These are phyloP conservation scores for Halophytophthora polymorphica DNA, from an alignment of 352 stramenopile genomes.

Conservation along the genomic window DNA sequence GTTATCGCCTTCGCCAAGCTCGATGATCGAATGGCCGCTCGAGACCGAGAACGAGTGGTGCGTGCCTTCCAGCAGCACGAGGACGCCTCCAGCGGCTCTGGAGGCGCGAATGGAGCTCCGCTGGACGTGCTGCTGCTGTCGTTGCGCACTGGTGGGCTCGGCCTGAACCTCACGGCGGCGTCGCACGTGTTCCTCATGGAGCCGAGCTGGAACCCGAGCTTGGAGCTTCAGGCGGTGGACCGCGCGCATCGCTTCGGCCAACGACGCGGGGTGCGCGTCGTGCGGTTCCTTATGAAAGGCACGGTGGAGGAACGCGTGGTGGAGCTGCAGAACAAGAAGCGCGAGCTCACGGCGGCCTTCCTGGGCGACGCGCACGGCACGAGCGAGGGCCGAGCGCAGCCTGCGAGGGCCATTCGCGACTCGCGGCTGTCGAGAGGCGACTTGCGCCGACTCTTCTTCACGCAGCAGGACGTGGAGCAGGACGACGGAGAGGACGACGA, in stretches of 20 bases:
- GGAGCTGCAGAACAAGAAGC: constrained; percentile 86
- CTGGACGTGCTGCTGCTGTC: constrained; percentile 87
- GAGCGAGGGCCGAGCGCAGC: constrained; percentile 5
- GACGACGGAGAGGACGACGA: background rate
- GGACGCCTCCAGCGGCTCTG: constrained; percentile 6
- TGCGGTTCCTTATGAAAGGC: constrained; percentile 82
- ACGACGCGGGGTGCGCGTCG: constrained; percentile 60
- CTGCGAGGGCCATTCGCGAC: constrained; percentile 25
- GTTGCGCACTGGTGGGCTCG: constrained; percentile 83
- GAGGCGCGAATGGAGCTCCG: constrained; percentile 17
- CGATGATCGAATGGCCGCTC: constrained; percentile 58
- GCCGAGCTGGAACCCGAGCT: constrained; percentile 89
- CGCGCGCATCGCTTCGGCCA: constrained; percentile 88
- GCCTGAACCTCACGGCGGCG: constrained; percentile 91
- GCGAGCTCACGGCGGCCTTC: constrained; percentile 66
- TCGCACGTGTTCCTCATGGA: constrained; percentile 94
- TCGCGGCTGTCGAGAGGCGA: constrained; percentile 41
- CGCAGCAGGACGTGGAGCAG: constrained; percentile 18
- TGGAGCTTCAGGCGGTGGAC: constrained; percentile 90
- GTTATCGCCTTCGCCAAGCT: constrained; percentile 49
- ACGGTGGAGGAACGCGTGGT: constrained; percentile 91
- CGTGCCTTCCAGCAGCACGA: constrained; percentile 55
- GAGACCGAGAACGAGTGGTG: constrained; percentile 61
- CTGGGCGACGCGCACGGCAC: constrained; percentile 46
- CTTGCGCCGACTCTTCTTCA: constrained; percentile 48